A percentile compares a stretch with the other conserved stretches of the same genome.
Evolutionary conservation across 495 filamentous ascomycete genomes (phyloP).

Genomic region (Achaetomiella virescens): DNA sequence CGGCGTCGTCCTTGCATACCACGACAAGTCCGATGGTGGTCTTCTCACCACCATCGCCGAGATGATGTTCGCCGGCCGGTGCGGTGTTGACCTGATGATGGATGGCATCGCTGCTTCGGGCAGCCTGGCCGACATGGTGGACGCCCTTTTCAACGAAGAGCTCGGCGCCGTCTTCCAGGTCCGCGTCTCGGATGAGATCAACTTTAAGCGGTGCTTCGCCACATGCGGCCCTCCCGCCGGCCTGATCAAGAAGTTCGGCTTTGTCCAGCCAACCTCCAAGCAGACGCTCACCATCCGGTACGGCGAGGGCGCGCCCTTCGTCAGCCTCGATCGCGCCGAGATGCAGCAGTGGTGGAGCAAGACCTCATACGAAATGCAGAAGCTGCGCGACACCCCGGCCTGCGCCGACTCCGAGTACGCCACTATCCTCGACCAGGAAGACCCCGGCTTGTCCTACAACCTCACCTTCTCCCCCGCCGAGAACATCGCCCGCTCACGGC

Average conservation of each 20-base stretch:
- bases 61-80: slow-evolving; percentile 97
- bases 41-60: slow-evolving; percentile 86
- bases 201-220: slow-evolving; percentile 86
- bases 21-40: slow-evolving; percentile 91
- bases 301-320: slow-evolving; percentile 51
- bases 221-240: slow-evolving; percentile 81
- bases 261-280: slow-evolving; percentile 59
- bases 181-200: slow-evolving; percentile 69
- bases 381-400: slow-evolving; percentile 76
- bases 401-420: slow-evolving; percentile 84
- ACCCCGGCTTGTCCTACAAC: slow-evolving; percentile 83
- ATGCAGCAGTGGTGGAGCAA: slow-evolving; percentile 85
- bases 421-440: slow-evolving; percentile 63
- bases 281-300: slow-evolving; percentile 73
- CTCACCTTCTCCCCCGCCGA: slow-evolving; percentile 78
- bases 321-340: slow-evolving; percentile 58
- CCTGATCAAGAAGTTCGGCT: slow-evolving; percentile 75
- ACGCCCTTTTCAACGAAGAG: slow-evolving; percentile 89
- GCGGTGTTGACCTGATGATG: slow-evolving; percentile 78
- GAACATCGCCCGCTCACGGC: slow-evolving; percentile 61
- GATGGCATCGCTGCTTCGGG: slow-evolving; percentile 57
- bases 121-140: slow-evolving; percentile 57
- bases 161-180: slow-evolving; percentile 97
- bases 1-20: slow-evolving; percentile 86
- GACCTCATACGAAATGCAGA: slow-evolving; percentile 89